Evolutionary conservation across 495 filamentous ascomycete genomes (phyloP), one percentile per base, ranked within the genome.

Genomic region (Gamarada debralockiae): DNA sequence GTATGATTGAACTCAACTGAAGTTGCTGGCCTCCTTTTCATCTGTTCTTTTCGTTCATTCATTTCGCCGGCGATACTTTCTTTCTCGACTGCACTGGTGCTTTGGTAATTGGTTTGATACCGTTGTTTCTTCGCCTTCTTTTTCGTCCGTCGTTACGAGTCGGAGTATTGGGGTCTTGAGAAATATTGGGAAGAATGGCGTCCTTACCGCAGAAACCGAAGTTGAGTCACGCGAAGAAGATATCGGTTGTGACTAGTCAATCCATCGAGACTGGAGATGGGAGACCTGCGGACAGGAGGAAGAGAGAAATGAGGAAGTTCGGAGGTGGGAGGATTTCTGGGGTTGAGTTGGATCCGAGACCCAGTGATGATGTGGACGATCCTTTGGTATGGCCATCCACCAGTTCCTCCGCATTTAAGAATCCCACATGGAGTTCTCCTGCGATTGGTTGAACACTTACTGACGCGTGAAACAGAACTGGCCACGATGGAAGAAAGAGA

Each of bases 401-500:
- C 5, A 29, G n/a, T n/a, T n/a, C n/a, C n/a, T n/a, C n/a, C 43
- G 12, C 42, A 38, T 20, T 21, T 18, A 18, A n/a, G n/a, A n/a
- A n/a, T n/a, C n/a, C n/a, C n/a, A n/a, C n/a, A n/a, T n/a, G n/a
- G n/a, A n/a, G n/a, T n/a, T n/a, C n/a, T n/a, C n/a, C n/a, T n/a
- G n/a, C n/a, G n/a, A n/a, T n/a, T n/a, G n/a, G n/a, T n/a, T n/a
- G n/a, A n/a, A n/a, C n/a, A n/a, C n/a, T n/a, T n/a, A 29, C 43
- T 51, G 33, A 54, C 29, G 3, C n/a, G n/a, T n/a, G 12, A 17
- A 36, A 13, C 47, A 77, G 65, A 80, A 77, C 62, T 80, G 74
- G 76, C 66, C 70, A 7, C 41, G 46, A 17, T 75, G 71, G 73
- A 71, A 70, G 40, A 78, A 76, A 50, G 71, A 78, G 51, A 49